A percentile compares a stretch with the other conserved stretches of the same genome.
These are phyloP conservation scores for Cercospora zeae-maydis DNA, from an alignment of 2,329 filamentous ascomycete species.

Conservation along the genomic window DNA sequence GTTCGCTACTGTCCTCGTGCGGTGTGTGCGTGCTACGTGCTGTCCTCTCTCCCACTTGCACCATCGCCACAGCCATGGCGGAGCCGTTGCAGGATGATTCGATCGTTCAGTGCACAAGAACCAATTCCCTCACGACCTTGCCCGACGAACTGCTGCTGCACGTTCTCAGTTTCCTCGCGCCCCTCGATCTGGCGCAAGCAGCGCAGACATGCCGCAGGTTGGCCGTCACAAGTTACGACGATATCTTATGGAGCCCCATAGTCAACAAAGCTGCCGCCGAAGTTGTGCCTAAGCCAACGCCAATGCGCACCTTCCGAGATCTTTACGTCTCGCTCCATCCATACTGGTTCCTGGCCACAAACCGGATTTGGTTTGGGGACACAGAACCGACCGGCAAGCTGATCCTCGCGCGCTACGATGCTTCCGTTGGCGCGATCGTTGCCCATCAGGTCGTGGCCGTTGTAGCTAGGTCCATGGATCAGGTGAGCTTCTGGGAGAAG, in stretches of 20 bases:
- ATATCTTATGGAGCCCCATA: constrained; percentile 66
- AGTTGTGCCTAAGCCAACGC: constrained; percentile 52
- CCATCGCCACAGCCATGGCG: neutral
- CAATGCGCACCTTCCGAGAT: constrained; percentile 62
- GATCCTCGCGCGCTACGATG: constrained; percentile 73
- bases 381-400: constrained; percentile 68
- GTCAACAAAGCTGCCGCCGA: constrained; percentile 67
- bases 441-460: constrained; percentile 72
- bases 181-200: constrained; percentile 59
- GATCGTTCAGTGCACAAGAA: neutral
- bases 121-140: neutral
- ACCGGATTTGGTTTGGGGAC: constrained; percentile 85
- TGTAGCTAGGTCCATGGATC: constrained; percentile 57
- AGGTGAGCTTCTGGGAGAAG: constrained; percentile 61
- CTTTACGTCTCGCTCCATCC: constrained; percentile 73
- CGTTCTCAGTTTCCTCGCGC: constrained; percentile 65
- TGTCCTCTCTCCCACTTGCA: neutral
- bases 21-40: neutral
- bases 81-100: neutral
- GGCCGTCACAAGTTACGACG: constrained; percentile 56
- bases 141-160: neutral
- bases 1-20: neutral
- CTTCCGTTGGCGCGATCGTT: constrained; percentile 70
- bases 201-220: constrained; percentile 62
- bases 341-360: constrained; percentile 76